A percentile compares a stretch with the other conserved stretches of the same genome.
phyloP scores from a whole-genome alignment of 139 green algal genomes.

The Trebouxia sp. region DNA sequence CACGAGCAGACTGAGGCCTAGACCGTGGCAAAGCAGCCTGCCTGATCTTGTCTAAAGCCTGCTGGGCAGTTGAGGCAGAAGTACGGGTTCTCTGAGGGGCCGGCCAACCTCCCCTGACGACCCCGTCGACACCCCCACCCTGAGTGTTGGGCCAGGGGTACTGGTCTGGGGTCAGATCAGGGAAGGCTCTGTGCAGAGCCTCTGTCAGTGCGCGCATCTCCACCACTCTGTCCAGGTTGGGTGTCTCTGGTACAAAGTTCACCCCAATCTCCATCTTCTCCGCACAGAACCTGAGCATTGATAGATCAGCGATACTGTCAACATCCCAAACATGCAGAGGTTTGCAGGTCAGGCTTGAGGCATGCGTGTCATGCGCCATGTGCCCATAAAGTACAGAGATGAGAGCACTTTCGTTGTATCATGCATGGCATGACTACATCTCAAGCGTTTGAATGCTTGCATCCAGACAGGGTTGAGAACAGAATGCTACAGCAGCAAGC shows the following conservation, averaged over 20 bases:
- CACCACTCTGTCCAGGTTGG: constrained; percentile 66
- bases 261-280: constrained; percentile 62
- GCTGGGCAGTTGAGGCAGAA: background rate
- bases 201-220: constrained; percentile 65
- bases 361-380: too few species aligned
- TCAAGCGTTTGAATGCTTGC: too few species aligned
- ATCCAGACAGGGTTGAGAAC: too few species aligned
- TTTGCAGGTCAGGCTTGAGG: background rate
- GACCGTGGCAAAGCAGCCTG: background rate
- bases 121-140: background rate
- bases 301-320: too few species aligned
- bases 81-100: background rate
- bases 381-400: too few species aligned
- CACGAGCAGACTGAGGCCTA: background rate
- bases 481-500: too few species aligned
- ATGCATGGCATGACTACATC: too few species aligned
- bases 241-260: constrained; percentile 63
- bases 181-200: constrained; percentile 33
- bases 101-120: background rate
- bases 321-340: too few species aligned
- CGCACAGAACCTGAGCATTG: constrained; percentile 45
- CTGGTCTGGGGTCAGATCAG: constrained; percentile 18
- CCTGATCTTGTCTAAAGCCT: background rate
- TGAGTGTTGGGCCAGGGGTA: constrained; percentile 35
- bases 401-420: too few species aligned